Conservation (phyloP, 2,329 filamentous ascomycete genomes). For the Colletotrichum tropicale region DNA sequence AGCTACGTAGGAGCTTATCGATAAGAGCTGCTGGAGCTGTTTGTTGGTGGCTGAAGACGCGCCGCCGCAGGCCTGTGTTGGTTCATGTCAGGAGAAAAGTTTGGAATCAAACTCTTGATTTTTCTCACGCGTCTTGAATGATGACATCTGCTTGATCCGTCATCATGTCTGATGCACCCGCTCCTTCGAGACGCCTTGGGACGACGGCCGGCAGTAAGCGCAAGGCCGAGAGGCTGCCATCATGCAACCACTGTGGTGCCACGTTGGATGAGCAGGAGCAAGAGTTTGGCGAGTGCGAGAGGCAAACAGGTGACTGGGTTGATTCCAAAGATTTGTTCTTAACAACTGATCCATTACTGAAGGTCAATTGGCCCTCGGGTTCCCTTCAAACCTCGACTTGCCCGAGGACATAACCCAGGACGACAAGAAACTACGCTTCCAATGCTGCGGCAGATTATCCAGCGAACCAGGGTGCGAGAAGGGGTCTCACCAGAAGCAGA, state of each 20-base stretch:
- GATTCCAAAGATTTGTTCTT: no score
- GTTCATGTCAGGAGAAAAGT: not conserved
- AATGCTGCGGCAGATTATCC: not conserved
- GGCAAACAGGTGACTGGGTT: not conserved
- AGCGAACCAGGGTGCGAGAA: not conserved
- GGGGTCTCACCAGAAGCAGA: not conserved
- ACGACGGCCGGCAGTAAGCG: not conserved
- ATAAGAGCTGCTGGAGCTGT: not conserved
- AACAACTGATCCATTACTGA: not conserved
- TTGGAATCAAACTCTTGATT: not conserved
- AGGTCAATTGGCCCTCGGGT: not conserved
- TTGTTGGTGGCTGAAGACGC: not conserved
- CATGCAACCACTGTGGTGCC: not conserved
- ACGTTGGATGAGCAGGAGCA: not conserved
- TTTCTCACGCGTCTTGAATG: rapidly evolving
- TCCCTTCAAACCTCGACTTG: not conserved
- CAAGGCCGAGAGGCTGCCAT: not conserved
- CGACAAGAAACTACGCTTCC: not conserved
- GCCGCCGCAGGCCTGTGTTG: not conserved
- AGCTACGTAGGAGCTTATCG: not conserved
- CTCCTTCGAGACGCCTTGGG: not conserved
- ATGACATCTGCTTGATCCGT: not conserved
- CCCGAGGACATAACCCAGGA: not conserved
- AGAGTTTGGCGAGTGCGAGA: not conserved
- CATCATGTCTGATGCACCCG: not conserved